These are phyloP conservation scores for Suillus americanus DNA, from an alignment of 768 basidiomycete species.

Conservation along the genomic window DNA sequence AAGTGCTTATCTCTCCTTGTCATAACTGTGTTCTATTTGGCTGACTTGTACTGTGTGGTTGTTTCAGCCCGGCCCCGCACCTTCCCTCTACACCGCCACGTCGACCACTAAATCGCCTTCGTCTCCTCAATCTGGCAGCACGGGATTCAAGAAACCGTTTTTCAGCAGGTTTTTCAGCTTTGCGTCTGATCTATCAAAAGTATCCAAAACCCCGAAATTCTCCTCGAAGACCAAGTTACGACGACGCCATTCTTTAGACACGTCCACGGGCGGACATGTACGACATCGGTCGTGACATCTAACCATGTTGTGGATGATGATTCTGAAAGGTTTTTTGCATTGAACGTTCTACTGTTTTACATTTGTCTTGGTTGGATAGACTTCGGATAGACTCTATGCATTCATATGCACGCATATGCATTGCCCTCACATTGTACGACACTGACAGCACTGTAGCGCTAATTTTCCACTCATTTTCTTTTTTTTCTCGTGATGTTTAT, in stretches of 20 bases:
- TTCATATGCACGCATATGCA: background rate
- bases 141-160: slow-evolving; percentile 52
- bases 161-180: slow-evolving; percentile 61
- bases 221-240: slow-evolving; percentile 41
- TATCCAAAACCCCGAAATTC: slow-evolving; percentile 8
- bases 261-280: slow-evolving; percentile 5
- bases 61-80: slow-evolving; percentile 41
- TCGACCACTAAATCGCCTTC: slow-evolving; percentile 57
- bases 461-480: slow-evolving; percentile 15
- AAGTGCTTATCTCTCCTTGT: slow-evolving; percentile 13
- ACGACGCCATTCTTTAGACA: slow-evolving; percentile 52
- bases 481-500: background rate
- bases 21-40: slow-evolving; percentile 18
- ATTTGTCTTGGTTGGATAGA: background rate
- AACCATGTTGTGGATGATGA: background rate
- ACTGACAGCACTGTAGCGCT: slow-evolving; percentile 26
- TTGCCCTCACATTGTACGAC: background rate
- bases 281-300: background rate
- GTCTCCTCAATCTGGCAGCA: slow-evolving; percentile 41
- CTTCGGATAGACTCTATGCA: slow-evolving; percentile 9
- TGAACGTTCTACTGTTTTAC: background rate
- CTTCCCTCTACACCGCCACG: slow-evolving; percentile 58
- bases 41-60: slow-evolving; percentile 32
- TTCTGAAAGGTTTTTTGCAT: background rate
- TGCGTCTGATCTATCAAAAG: slow-evolving; percentile 41